Percentiles rank a stretch among this genome's conserved stretches.
Evolutionary conservation across 345 rosid genomes (phyloP).

Genomic region (Sisymbrium irio): DNA sequence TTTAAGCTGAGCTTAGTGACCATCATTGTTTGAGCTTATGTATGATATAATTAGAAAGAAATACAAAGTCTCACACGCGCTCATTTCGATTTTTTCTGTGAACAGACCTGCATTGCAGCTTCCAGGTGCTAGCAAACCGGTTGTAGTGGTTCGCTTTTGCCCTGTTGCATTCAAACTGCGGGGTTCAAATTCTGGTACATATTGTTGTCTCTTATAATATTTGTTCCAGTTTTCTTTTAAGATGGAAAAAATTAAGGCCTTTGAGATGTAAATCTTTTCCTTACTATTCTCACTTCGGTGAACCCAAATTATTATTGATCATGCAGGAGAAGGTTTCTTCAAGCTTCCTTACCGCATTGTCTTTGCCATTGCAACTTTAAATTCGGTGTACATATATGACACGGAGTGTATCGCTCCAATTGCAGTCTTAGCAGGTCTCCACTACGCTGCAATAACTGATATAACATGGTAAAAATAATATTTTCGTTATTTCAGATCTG

Average conservation of each 20-base stretch:
- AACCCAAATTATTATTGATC: neutral
- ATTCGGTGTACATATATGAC: conserved; percentile 89
- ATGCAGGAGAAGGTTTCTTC: conserved; percentile 77
- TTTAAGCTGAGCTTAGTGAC: neutral
- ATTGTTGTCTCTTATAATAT: neutral
- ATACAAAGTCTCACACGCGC: neutral
- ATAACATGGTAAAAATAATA: conserved; percentile 60
- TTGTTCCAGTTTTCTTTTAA: neutral
- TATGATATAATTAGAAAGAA: neutral
- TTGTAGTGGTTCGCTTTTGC: conserved; percentile 86
- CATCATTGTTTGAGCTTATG: neutral
- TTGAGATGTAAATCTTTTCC: neutral
- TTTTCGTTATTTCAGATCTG: neutral
- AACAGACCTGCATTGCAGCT: conserved; percentile 84
- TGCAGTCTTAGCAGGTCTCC: conserved; percentile 84
- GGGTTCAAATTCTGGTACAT: conserved; percentile 61
- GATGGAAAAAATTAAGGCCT: neutral
- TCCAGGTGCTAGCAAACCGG: conserved; percentile 91
- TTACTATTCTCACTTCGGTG: neutral
- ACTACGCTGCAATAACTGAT: conserved; percentile 91
- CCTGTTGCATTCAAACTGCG: conserved; percentile 63
- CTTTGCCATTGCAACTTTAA: conserved; percentile 88
- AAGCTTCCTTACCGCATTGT: conserved; percentile 88
- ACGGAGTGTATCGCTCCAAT: conserved; percentile 71
- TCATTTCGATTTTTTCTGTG: neutral